phyloP scores from a whole-genome alignment of 345 rosid genomes.

The Salix purpurea region DNA sequence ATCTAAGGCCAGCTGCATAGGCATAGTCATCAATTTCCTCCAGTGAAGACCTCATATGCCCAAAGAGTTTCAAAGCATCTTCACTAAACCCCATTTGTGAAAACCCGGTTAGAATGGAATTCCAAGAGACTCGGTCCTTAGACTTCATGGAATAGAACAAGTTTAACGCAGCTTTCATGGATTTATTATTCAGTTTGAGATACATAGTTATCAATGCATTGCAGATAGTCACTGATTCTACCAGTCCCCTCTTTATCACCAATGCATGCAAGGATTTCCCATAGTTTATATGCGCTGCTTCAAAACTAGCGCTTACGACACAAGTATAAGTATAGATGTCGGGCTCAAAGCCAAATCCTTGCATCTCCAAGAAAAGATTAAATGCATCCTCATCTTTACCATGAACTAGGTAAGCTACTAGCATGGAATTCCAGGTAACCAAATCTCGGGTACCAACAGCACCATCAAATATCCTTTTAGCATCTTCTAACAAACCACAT shows the following conservation, averaged over 20 bases:
- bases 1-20: constrained; percentile 68
- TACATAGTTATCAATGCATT: constrained; percentile 68
- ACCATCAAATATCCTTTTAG: constrained; percentile 49
- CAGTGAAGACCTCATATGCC: constrained; percentile 40
- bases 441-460: constrained; percentile 40
- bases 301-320: constrained; percentile 54
- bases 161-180: constrained; percentile 48
- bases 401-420: constrained; percentile 54
- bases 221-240: constrained; percentile 43
- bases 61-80: constrained; percentile 48
- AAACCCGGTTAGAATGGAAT: constrained; percentile 61
- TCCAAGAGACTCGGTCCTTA: constrained; percentile 74
- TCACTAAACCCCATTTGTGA: constrained; percentile 55
- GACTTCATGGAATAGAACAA: constrained; percentile 48
- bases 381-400: constrained; percentile 46
- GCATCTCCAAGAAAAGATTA: constrained; percentile 51
- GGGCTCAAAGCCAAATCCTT: constrained; percentile 33
- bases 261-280: constrained; percentile 57
- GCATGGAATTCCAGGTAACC: constrained; percentile 74
- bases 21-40: constrained; percentile 59
- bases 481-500: constrained; percentile 58
- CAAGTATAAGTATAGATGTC: constrained; percentile 70
- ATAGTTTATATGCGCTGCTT: constrained; percentile 23
- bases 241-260: constrained; percentile 65
- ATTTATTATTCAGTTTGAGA: constrained; percentile 37